Percentiles rank a stretch among this genome's conserved stretches.
Evolutionary conservation across 345 rosid species (phyloP).

Genomic region (Salix dunnii): DNA sequence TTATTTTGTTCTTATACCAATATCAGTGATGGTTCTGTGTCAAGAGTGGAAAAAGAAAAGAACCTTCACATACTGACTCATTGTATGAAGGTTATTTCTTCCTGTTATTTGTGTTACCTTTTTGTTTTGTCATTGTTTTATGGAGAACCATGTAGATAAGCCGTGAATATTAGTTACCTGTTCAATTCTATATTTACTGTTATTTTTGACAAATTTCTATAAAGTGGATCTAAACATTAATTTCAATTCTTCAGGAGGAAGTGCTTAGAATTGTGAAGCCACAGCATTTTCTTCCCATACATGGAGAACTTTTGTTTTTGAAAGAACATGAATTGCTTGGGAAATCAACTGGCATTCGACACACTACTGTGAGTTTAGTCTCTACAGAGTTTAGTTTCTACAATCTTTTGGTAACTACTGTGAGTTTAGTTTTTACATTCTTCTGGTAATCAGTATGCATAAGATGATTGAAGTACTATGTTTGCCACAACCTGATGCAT

Average conservation of each 20-base stretch:
- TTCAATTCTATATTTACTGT: not conserved
- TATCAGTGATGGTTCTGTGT: not conserved
- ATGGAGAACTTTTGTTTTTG: slow-evolving; percentile 95
- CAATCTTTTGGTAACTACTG: not conserved
- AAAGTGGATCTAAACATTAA: slow-evolving; percentile 2
- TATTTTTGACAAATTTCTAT: not conserved
- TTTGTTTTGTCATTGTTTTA: not conserved
- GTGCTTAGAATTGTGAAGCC: slow-evolving; percentile 94
- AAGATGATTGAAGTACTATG: not conserved
- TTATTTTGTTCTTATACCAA: not conserved
- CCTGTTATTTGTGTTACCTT: not conserved
- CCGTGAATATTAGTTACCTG: not conserved
- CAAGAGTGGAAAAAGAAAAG: not conserved
- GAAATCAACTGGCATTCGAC: slow-evolving; percentile 85
- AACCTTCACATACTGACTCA: not conserved
- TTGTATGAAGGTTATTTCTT: not conserved
- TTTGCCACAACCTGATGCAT: not conserved
- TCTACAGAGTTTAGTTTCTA: slow-evolving; percentile 25
- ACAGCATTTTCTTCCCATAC: slow-evolving; percentile 94
- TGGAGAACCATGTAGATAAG: not conserved
- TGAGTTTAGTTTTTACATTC: not conserved
- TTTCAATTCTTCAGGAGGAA: slow-evolving; percentile 68
- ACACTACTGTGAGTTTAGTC: slow-evolving; percentile 68
- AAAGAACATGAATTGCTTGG: slow-evolving; percentile 98
- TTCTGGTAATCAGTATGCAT: not conserved